Evolutionary conservation across 83 land plant genomes (phyloP).

Genomic region (Picea abies): DNA sequence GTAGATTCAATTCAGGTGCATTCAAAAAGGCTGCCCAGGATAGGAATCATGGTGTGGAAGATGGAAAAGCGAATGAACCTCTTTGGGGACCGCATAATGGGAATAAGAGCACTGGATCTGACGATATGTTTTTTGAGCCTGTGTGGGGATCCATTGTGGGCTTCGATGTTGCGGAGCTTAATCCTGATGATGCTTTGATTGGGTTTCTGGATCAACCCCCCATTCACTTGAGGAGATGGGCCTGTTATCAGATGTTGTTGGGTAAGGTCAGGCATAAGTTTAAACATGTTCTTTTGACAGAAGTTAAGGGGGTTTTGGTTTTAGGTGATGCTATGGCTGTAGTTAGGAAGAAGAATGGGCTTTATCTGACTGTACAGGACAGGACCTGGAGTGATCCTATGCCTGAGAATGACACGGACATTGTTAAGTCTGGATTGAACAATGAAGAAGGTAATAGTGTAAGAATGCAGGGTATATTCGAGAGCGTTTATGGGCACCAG

Average conservation of each 20-base stretch:
- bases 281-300: constrained; percentile 55
- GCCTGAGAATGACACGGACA: constrained; percentile 7
- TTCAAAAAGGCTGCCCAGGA: constrained; percentile 1
- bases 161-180: constrained; percentile 60
- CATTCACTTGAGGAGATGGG: constrained; percentile 65
- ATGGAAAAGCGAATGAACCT: constrained; percentile 7
- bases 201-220: constrained; percentile 71
- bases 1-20: constrained; percentile 9
- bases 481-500: constrained; percentile 31
- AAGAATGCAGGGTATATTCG: constrained; percentile 17
- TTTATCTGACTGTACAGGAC: constrained; percentile 35
- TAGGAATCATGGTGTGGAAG: constrained; percentile 1
- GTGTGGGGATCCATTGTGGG: constrained; percentile 65
- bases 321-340: constrained; percentile 58
- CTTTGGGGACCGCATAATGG: constrained; percentile 17
- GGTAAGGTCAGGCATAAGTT: constrained; percentile 63
- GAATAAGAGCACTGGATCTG: constrained; percentile 13
- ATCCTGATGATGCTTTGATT: constrained; percentile 52
- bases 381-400: constrained; percentile 18
- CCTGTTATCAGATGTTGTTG: constrained; percentile 80
- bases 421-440: constrained; percentile 4
- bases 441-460: neutral
- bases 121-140: constrained; percentile 15
- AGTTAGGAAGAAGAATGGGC: constrained; percentile 31
- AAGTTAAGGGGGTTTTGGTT: constrained; percentile 40